Evolutionary conservation across 352 stramenopile genomes (phyloP), one percentile per base, ranked within the genome.

Genomic region (Globisporangium splendens): DNA sequence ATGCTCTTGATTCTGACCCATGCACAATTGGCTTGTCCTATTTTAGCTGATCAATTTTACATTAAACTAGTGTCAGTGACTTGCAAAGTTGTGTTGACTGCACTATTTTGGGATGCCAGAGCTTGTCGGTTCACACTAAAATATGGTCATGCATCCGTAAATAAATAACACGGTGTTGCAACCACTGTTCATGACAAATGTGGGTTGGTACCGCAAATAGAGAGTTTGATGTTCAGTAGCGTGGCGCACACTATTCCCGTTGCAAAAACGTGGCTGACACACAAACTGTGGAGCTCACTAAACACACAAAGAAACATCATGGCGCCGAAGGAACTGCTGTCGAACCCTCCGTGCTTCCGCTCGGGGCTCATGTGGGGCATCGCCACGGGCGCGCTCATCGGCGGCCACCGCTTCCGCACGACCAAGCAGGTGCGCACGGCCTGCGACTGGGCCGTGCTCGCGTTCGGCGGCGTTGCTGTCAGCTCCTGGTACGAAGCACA

Each of bases 351-450:
- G 59, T 95, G 85, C 64, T 86, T 92, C 60, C 85, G 85, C 58
- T 79, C 77, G 21, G 80, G 73, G 5, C 61, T 95, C 48, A 75
- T 95, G 62, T 93, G 83, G 85, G 85, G 85, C 46, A 91, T 95
- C 50, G 61, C 62, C 20, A 77, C 81, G 12, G 83, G 79, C 6
- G 46, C 67, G 2, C 52, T 87, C 17, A 77, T 95, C 8, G 85
- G 85, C 14, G 65, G 62, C 2, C 85, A 93, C 54, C 79, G 82
- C 46, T 95, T 77, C 67, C 85, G 85, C 54, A 86, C 73, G 20
- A 82, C 69, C 24, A 79, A 70, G 60, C 48, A 56, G n/a, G 62
- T 86, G 20, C 78, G 79, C 41, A 73, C 67, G 31, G 75, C 85
- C 6, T 88, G 79, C 56, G 85, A 95, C 67, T 81, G 59, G 50